Conservation (phyloP, 495 filamentous ascomycete species). For the Aspergillus baeticus region DNA sequence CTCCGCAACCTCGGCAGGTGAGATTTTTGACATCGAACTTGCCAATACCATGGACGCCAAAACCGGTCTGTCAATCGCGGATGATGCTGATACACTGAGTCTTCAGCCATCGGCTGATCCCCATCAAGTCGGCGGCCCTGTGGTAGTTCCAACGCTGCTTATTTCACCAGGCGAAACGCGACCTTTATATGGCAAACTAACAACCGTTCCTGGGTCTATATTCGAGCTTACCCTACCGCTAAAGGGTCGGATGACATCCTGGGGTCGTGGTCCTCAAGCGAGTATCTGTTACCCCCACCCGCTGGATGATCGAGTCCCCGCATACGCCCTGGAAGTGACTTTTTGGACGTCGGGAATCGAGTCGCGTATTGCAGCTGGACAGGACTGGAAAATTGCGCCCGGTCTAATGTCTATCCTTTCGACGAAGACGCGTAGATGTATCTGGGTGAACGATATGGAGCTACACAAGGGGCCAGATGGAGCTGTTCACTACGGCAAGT, state of each 20-base stretch:
- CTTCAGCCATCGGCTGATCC: constrained; percentile 19
- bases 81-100: constrained; percentile 22
- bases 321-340: constrained; percentile 74
- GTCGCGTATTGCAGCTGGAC: constrained; percentile 47
- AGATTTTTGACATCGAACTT: constrained; percentile 34
- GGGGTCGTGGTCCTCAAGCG: constrained; percentile 66
- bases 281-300: constrained; percentile 58
- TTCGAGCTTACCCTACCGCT: constrained; percentile 59
- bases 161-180: constrained; percentile 35
- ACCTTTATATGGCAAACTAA: constrained; percentile 44
- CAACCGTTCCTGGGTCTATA: constrained; percentile 42
- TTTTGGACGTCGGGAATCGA: constrained; percentile 68
- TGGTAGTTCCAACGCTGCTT: constrained; percentile 5
- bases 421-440: constrained; percentile 68
- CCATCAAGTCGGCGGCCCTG: not conserved
- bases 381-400: constrained; percentile 55
- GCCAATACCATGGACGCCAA: constrained; percentile 43
- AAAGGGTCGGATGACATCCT: constrained; percentile 64
- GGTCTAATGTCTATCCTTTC: constrained; percentile 64
- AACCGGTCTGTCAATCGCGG: constrained; percentile 36
- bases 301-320: constrained; percentile 69
- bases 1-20: constrained; percentile 10
- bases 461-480: constrained; percentile 48
- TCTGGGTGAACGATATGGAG: constrained; percentile 67
- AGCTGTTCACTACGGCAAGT: constrained; percentile 58